Base-by-base conservation (phyloP, 192 early-diverging fungal species). In the Gaertneriomyces semiglobifer region DNA sequence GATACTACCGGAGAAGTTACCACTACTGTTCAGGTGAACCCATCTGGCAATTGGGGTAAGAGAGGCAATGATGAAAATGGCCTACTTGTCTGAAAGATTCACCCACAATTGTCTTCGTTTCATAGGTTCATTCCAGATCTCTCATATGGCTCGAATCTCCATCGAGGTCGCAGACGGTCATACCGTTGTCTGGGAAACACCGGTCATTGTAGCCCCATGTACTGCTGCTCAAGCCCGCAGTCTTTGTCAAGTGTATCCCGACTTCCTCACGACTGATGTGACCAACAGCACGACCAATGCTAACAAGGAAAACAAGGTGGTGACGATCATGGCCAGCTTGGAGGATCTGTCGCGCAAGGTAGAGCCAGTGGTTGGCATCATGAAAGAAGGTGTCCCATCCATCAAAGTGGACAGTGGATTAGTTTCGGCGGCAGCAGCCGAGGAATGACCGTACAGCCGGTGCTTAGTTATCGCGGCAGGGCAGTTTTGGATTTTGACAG, bases 151-250 rank as follows among this genome's bases (percentile, higher is more conserved):
- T 5, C 66, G 66, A 57, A 43, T 68, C 19, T 50, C 50, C 42
- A 60, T 68, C 39, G 66, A 68, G 44, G 66, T 68, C 8, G 66
- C 66, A 40, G 66, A 68, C 45, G 66, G 66, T 9, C 66, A 68
- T 44, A 68, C 57, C 48, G 66, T 68, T 47, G 47, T 68, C 5
- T 68, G 66, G 66, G 66, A 68, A 42, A 68, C 66, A 14, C 66
- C 66, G 45, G 38, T 68, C 25, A 68, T 51, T 2, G 38, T 68
- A 25, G 39, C 66, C 11, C 57, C 66, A 10, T 44, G 47, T 18
- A 43, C 66, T 38, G 58, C 58, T 11, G 58, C 42, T 9, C 44
- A 60, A 18, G 44, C 57, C 4, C 66, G 58, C 20, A 60, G 25
- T n/a, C 66, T 68, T 18, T 44, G 45, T 4, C 58, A 18, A 4